A percentile compares a stretch with the other conserved stretches of the same genome.
Evolutionary conservation across 495 filamentous ascomycete genomes (phyloP).

Genomic region (Aspergillus haitiensis): DNA sequence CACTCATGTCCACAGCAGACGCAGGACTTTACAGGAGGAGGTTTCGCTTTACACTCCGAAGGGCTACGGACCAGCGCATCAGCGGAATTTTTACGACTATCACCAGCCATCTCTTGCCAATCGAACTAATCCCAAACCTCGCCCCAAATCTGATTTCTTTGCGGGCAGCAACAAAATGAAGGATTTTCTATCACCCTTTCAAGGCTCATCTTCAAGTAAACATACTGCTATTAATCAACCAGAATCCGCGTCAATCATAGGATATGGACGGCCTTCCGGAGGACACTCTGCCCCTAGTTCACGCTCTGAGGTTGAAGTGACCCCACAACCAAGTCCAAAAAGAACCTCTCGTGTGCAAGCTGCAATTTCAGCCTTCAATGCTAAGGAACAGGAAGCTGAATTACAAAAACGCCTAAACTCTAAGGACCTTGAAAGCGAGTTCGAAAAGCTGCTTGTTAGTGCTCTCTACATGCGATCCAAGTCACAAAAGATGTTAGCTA

Average conservation of each 20-base stretch:
- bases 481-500: slow-evolving; percentile 23
- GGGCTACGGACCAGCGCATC: slow-evolving; percentile 63
- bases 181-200: slow-evolving; percentile 33
- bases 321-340: slow-evolving; percentile 36
- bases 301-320: slow-evolving; percentile 26
- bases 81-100: slow-evolving; percentile 62
- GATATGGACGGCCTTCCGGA: slow-evolving; percentile 20
- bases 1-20: slow-evolving; percentile 41
- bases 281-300: slow-evolving; percentile 27
- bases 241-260: slow-evolving; percentile 26
- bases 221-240: slow-evolving; percentile 10
- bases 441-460: slow-evolving; percentile 51
- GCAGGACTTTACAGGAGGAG: slow-evolving; percentile 53
- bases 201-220: slow-evolving; percentile 31
- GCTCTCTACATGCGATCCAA: background rate
- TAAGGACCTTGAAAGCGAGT: slow-evolving; percentile 50
- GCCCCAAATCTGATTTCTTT: slow-evolving; percentile 57
- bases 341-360: slow-evolving; percentile 61
- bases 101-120: slow-evolving; percentile 55
- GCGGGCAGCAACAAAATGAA: slow-evolving; percentile 39
- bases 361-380: slow-evolving; percentile 62
- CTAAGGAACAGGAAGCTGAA: slow-evolving; percentile 47
- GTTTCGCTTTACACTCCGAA: slow-evolving; percentile 61
- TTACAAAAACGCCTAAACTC: slow-evolving; percentile 43
- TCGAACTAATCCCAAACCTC: slow-evolving; percentile 36